These are phyloP conservation scores for Blastobotrys mokoenaii DNA, from an alignment of 805 yeast species.

Conservation along the genomic window DNA sequence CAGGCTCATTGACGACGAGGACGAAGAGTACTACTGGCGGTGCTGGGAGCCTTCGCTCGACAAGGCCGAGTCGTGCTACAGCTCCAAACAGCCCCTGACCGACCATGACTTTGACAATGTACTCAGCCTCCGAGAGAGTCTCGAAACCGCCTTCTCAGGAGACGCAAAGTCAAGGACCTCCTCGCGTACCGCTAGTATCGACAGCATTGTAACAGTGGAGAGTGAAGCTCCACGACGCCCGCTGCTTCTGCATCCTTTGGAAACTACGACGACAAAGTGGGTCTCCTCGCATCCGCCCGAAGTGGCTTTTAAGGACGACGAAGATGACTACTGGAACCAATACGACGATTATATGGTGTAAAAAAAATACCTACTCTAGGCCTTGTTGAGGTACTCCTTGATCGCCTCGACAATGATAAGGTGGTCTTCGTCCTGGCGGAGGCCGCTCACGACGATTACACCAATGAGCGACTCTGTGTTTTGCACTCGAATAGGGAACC, in stretches of 20 bases:
- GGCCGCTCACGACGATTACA: slow-evolving; percentile 24
- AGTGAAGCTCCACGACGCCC: no score
- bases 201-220: no score
- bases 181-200: no score
- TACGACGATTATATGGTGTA: slow-evolving; percentile 7
- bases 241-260: no score
- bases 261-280: no score
- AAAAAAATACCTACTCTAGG: neutral
- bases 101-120: no score
- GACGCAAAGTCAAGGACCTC: no score
- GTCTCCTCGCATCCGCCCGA: no score
- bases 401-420: slow-evolving; percentile 17
- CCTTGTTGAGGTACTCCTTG: slow-evolving; percentile 10
- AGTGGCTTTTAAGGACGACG: slow-evolving; percentile 2
- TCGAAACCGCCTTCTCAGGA: no score
- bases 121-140: no score
- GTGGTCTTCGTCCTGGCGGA: slow-evolving; percentile 25
- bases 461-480: slow-evolving; percentile 27
- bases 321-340: slow-evolving; percentile 10
- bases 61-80: slow-evolving; percentile 15
- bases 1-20: slow-evolving; percentile 16
- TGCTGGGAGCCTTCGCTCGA: slow-evolving; percentile 15
- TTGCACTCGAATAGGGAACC: slow-evolving; percentile 25
- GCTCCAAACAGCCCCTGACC: no score
- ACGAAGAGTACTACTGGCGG: slow-evolving; percentile 17